A percentile compares a stretch with the other conserved stretches of the same genome.
Conservation (phyloP, 306 rosid genomes). For the Inga oerstediana region DNA sequence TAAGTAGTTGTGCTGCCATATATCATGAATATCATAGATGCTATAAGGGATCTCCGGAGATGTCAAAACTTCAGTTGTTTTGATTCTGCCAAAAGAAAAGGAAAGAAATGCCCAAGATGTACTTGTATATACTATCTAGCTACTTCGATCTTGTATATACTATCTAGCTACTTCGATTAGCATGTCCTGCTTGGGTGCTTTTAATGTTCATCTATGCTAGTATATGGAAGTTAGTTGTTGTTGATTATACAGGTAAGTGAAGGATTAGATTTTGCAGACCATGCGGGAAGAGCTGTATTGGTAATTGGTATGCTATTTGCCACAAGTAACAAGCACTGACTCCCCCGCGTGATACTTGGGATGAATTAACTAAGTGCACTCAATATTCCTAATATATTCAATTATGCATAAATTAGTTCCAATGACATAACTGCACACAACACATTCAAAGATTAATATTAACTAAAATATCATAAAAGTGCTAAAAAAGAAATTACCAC, state of each 20-base stretch:
- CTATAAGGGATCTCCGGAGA: background rate
- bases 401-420: no score
- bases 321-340: constrained; percentile 36
- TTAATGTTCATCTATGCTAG: constrained; percentile 25
- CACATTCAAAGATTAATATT: no score
- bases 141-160: background rate
- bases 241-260: constrained; percentile 79
- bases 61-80: background rate
- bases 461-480: no score
- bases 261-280: constrained; percentile 97
- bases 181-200: constrained; percentile 14
- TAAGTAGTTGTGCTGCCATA: background rate
- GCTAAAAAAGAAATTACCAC: no score
- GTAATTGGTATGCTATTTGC: constrained; percentile 93
- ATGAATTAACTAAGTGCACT: no score
- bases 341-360: no score
- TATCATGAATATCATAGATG: background rate
- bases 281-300: constrained; percentile 94
- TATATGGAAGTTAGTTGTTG: constrained; percentile 22
- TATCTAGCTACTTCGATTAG: background rate
- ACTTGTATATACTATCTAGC: background rate
- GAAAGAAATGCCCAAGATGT: background rate
- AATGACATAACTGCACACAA: no score
- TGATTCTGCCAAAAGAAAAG: background rate
- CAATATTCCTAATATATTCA: no score